These are phyloP conservation scores for Rhodomyrtus psidioides DNA, from an alignment of 441 rosid genomes.

Conservation along the genomic window DNA sequence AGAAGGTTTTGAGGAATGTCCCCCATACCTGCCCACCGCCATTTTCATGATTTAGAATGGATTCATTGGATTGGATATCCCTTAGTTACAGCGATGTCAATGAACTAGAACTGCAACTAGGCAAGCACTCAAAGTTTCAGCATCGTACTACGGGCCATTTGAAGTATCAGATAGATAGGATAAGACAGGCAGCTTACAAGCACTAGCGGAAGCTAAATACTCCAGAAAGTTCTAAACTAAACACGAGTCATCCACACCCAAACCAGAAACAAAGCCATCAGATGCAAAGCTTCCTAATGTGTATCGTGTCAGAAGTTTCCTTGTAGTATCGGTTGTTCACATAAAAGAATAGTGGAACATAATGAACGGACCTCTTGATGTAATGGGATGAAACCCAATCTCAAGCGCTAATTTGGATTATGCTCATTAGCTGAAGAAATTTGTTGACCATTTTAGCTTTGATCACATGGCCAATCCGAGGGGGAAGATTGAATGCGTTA, in stretches of 20 bases:
- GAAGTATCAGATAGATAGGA: background rate
- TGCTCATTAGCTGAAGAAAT: background rate
- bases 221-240: background rate
- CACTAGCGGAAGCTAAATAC: background rate
- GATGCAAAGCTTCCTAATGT: background rate
- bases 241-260: background rate
- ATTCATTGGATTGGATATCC: background rate
- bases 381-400: background rate
- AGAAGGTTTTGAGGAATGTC: background rate
- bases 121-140: background rate
- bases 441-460: background rate
- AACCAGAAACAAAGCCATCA: background rate
- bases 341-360: no score
- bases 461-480: background rate
- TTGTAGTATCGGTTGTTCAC: no score
- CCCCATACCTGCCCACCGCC: background rate
- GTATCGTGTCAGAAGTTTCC: no score
- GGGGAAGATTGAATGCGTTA: background rate
- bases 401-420: background rate
- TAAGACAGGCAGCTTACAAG: background rate
- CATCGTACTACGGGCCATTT: background rate
- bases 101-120: background rate
- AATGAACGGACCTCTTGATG: no score
- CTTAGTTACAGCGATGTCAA: background rate
- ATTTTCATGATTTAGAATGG: background rate